A percentile compares a stretch with the other conserved stretches of the same genome.
Conservation (phyloP, 2,329 filamentous ascomycete species). For the Helotiales sp. region DNA sequence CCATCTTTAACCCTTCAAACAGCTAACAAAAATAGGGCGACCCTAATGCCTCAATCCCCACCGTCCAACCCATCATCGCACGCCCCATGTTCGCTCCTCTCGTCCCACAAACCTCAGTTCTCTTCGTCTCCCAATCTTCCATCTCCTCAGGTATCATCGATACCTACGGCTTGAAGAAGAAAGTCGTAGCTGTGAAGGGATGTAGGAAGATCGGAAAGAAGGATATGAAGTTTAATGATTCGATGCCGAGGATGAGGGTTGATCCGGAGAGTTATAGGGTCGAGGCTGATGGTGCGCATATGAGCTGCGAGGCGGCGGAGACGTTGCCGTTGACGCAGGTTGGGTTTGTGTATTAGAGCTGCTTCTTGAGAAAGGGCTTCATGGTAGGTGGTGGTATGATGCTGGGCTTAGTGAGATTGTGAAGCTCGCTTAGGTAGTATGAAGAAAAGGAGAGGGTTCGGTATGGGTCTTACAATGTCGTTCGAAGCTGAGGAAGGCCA, state of each 20-base stretch:
- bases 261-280: conserved; percentile 90
- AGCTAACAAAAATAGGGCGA: conserved; percentile 58
- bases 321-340: conserved; percentile 74
- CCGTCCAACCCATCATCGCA: conserved; percentile 79
- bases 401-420: no score
- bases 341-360: conserved; percentile 73
- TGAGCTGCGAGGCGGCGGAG: conserved; percentile 70
- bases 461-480: no score
- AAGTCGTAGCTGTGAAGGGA: conserved; percentile 75
- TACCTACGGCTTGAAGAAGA: conserved; percentile 75
- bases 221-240: conserved; percentile 89
- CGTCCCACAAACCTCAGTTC: conserved; percentile 71
- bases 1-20: not conserved
- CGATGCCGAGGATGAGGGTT: conserved; percentile 83
- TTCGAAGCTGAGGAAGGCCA: no score
- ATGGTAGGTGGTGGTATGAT: no score
- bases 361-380: no score
- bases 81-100: conserved; percentile 83
- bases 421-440: no score
- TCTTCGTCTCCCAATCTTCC: conserved; percentile 78
- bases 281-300: conserved; percentile 77
- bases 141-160: conserved; percentile 65
- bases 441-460: no score
- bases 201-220: conserved; percentile 76
- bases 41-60: conserved; percentile 82